These are phyloP conservation scores for Blastobotrys raffinosifermentans DNA, from an alignment of 1,139 yeast species.

Conservation along the genomic window DNA sequence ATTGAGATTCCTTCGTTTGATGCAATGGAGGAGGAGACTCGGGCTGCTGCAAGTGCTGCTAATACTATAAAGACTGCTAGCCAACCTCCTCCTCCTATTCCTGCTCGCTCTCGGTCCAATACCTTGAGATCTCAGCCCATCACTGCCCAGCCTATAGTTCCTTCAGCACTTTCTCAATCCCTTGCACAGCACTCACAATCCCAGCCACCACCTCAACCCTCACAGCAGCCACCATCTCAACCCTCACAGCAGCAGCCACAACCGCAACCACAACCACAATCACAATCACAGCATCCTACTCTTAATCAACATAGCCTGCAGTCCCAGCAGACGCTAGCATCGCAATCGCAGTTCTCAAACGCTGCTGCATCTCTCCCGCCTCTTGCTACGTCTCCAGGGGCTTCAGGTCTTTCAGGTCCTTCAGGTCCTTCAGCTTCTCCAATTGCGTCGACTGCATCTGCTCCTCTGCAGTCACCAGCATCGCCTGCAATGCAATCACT, in stretches of 20 bases:
- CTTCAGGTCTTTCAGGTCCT: too few species aligned
- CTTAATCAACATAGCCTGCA: background rate
- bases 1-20: conserved; percentile 52
- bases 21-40: conserved; percentile 31
- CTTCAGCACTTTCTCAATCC: too few species aligned
- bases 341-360: too few species aligned
- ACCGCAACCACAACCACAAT: conserved; percentile 10
- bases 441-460: too few species aligned
- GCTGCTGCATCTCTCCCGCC: too few species aligned
- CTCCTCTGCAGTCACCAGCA: too few species aligned
- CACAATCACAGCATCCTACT: conserved; percentile 5
- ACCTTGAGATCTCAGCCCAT: conserved; percentile 2
- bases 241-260: conserved; percentile 12
- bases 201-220: conserved; percentile 13
- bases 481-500: too few species aligned
- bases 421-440: too few species aligned
- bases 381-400: too few species aligned
- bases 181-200: conserved; percentile 8
- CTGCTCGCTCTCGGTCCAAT: conserved; percentile 1
- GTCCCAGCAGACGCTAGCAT: background rate
- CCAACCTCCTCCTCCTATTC: conserved; percentile 4
- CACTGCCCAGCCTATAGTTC: too few species aligned
- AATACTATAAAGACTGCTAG: background rate
- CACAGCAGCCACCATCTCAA: conserved; percentile 16
- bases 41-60: too few species aligned